These are phyloP conservation scores for Fraxinus dipetala DNA, from an alignment of 305 asterid genomes.

Conservation along the genomic window DNA sequence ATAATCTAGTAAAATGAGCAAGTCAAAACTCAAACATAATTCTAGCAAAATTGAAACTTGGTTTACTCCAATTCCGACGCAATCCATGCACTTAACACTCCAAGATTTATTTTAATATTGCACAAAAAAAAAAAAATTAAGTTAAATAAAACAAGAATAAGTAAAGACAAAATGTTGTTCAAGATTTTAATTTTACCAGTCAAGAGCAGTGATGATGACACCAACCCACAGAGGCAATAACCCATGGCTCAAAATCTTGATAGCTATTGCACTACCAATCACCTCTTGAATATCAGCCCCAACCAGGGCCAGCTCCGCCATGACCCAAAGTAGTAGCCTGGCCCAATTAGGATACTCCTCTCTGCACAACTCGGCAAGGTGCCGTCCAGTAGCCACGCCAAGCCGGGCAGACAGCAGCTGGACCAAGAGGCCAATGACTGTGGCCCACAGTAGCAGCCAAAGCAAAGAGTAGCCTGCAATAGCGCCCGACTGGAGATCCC, in stretches of 20 bases:
- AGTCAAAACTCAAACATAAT: neutral
- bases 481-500: slow-evolving; percentile 94
- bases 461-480: slow-evolving; percentile 83
- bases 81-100: neutral
- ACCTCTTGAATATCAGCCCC: slow-evolving; percentile 97
- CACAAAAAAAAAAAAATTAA: neutral
- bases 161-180: neutral
- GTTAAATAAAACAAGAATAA: neutral
- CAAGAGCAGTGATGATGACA: slow-evolving; percentile 75
- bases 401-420: slow-evolving; percentile 83
- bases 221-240: slow-evolving; percentile 89
- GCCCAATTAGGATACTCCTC: slow-evolving; percentile 98
- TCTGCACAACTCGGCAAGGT: slow-evolving; percentile 87
- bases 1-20: neutral
- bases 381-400: slow-evolving; percentile 89
- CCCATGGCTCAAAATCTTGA: slow-evolving; percentile 70
- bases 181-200: slow-evolving; percentile 51
- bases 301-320: slow-evolving; percentile 85
- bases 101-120: neutral
- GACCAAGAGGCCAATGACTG: slow-evolving; percentile 77
- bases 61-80: neutral
- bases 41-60: neutral
- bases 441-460: slow-evolving; percentile 93
- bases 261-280: slow-evolving; percentile 91
- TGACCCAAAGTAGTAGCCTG: slow-evolving; percentile 67